phyloP scores from a whole-genome alignment of 768 basidiomycete species.

The Suillus paluster region DNA sequence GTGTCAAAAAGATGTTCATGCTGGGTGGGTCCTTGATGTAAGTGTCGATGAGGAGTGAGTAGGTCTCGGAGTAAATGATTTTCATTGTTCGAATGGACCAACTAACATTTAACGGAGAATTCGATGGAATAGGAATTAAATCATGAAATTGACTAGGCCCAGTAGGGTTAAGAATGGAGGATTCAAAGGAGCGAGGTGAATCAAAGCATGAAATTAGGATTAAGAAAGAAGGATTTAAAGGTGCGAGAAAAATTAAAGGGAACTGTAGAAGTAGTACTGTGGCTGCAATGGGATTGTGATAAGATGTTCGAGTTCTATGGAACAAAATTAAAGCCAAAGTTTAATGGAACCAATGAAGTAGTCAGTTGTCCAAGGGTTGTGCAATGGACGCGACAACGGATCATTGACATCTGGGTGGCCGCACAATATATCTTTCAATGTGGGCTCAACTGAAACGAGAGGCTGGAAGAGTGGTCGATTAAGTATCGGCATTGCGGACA shows the following conservation, averaged over 20 bases:
- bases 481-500: not conserved
- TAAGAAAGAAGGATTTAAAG: not conserved
- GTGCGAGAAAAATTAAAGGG: not conserved
- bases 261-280: not conserved
- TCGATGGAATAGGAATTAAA: not conserved
- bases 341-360: too few species aligned
- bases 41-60: too few species aligned
- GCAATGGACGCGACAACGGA: too few species aligned
- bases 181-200: too few species aligned
- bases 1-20: too few species aligned
- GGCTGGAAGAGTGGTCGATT: not conserved
- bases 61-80: too few species aligned
- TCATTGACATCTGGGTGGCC: too few species aligned
- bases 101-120: not conserved
- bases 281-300: not conserved
- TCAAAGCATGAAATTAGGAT: not conserved
- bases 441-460: not conserved
- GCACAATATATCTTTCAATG: not conserved
- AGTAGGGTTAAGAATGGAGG: too few species aligned
- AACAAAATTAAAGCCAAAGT: not conserved
- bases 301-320: not conserved
- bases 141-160: too few species aligned
- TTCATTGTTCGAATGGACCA: not conserved
- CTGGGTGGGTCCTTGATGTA: too few species aligned
- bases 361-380: too few species aligned